Evolutionary conservation across 2,329 filamentous ascomycete species (phyloP).

Genomic region (Fusarium brevicatenulatum): DNA sequence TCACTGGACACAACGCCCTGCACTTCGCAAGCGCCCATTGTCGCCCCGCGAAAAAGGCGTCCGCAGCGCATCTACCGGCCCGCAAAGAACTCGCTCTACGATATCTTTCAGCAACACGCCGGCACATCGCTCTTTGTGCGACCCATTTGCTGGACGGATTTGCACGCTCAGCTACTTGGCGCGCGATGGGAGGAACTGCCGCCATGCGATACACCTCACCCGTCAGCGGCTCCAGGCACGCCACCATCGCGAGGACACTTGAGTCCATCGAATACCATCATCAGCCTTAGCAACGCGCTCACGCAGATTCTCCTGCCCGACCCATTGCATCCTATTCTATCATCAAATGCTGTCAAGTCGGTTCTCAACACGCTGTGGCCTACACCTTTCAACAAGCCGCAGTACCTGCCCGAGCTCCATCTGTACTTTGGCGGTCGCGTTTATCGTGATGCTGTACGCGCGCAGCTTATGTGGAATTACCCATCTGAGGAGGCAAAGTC

Average conservation of each 20-base stretch:
- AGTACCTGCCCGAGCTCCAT: conserved; percentile 55
- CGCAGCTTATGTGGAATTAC: conserved; percentile 62
- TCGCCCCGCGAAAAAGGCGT: conserved; percentile 39
- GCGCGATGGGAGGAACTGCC: conserved; percentile 58
- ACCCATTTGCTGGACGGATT: conserved; percentile 66
- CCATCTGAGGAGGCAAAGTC: conserved; percentile 40
- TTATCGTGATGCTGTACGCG: conserved; percentile 58
- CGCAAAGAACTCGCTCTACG: conserved; percentile 61
- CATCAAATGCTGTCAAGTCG: conserved; percentile 55
- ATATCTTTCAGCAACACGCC: conserved; percentile 60
- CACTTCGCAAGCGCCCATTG: conserved; percentile 40
- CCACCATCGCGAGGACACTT: conserved; percentile 51
- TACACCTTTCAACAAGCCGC: conserved; percentile 44
- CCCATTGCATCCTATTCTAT: conserved; percentile 48
- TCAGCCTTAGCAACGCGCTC: conserved; percentile 55
- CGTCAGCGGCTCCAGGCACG: conserved; percentile 46
- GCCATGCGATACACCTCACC: conserved; percentile 54
- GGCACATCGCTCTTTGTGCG: conserved; percentile 61
- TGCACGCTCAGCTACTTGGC: conserved; percentile 60
- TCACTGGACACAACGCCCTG: conserved; percentile 39
- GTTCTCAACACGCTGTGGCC: conserved; percentile 60
- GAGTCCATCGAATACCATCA: conserved; percentile 55
- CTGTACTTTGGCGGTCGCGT: conserved; percentile 60
- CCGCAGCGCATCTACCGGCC: conserved; percentile 52
- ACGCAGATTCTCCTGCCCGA: conserved; percentile 54